Evolutionary conservation across 257 asterid species (phyloP), one percentile per base, ranked within the genome.

Genomic region (Nicotiana sylvestris): DNA sequence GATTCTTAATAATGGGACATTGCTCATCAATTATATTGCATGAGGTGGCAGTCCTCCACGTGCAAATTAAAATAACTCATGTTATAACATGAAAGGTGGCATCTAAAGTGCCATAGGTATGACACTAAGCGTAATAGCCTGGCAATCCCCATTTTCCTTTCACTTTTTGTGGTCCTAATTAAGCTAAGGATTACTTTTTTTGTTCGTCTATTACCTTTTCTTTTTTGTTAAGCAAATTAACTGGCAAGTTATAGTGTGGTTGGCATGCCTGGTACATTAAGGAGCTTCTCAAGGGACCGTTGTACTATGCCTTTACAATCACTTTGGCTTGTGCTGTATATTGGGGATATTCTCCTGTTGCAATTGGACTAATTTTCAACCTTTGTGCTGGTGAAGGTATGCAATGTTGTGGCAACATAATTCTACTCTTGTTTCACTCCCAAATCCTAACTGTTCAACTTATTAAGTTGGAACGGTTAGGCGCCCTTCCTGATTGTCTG

Each of bases 361-460:
- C 97, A 30, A 86, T 94, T 86, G 98, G 97, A 76, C 91, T 95
- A 83, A 84, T 96, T 68, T 94, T 98, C 87, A 94, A 92, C 87
- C 95, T 96, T 77, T 93, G 97, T 86, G 98, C 98, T 56, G 99
- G 99, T 82, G 99, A 94, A 82, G 99, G 99, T 96, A 92, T 37
- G 69, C 81, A 66, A 74, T 27, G 43, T 80, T 30, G 37, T 51
- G 32, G 33, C 66, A 61, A 77, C 53, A 15, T 7, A 76, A 51
- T 51, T 51, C 16, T 39, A 15, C 29, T 27, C 16, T 3, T n/a
- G n/a, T n/a, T n/a, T n/a, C n/a, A n/a, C 58, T 3, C 18, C n/a
- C 62, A 18, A 53, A 53, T 43, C 58, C 18, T 53, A 53, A 53
- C 58, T 13, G 58, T 53, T 53, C 58, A 53, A 53, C 58, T 53